Evolutionary conservation across 257 asterid genomes (phyloP), one percentile per base, ranked within the genome.

Genomic region (Nicotiana sylvestris): DNA sequence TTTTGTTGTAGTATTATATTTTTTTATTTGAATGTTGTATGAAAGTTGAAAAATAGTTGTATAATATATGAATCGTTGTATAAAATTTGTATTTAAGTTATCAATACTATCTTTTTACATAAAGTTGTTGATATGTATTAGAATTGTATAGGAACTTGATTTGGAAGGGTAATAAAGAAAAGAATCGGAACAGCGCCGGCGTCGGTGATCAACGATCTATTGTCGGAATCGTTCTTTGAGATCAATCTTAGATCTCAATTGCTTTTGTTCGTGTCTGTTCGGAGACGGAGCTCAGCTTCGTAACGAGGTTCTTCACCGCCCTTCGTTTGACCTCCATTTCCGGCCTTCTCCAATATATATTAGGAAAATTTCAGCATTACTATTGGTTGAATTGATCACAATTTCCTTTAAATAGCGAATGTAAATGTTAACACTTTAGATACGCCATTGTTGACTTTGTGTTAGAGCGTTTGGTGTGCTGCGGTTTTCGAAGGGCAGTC

Each of bases 231-330:
- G 90, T 87, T 90, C 68, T 92, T 95, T 61, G 98, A 90, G 13
- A 94, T 91, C 13, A 89, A 35, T 5, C 99, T 97, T 37, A 95
- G 94, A 92, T 95, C 99, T 86, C 94, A 92, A 95, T 81, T 80
- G 99, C 92, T 77, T 94, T 97, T 0, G 89, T 86, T 16, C 99
- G 92, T 81, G 88, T 92, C 17, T 89, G 94, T 57, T 96, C 99
- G 12, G 98, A 96, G 8, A 96, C 99, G 67, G 98, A 96, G 83
- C 93, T 82, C 72, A 96, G 93, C 83, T 96, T 96, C 1, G 90
- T 67, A 6, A 96, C 96, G 30, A 96, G 91, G 60, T 86, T 80
- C 69, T 89, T 88, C 76, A 92, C 89, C 13, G 96, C 79, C 84
- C 92, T 87, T 16, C 92, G 89, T 88, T 92, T 94, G 49, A 88